These are phyloP conservation scores for Hymenoscyphus fraxineus DNA, from an alignment of 2,329 filamentous ascomycete species.

Conservation along the genomic window DNA sequence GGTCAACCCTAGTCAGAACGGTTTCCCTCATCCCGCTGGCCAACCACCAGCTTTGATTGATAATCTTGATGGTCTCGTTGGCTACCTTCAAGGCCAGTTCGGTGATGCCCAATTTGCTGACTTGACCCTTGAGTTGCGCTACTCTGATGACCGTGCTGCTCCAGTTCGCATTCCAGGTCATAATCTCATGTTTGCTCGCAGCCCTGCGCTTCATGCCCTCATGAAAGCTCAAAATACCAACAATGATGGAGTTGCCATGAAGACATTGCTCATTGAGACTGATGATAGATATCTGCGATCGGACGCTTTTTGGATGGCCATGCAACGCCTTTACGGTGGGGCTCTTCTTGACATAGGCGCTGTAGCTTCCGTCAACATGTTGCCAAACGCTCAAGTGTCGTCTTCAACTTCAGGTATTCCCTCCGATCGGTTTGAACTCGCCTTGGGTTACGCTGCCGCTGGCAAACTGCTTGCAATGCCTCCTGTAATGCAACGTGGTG, in stretches of 20 bases:
- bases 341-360: conserved; percentile 42
- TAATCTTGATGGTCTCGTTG: conserved; percentile 38
- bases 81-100: conserved; percentile 41
- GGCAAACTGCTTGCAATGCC: conserved; percentile 55
- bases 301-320: conserved; percentile 53
- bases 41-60: conserved; percentile 30
- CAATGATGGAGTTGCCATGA: conserved; percentile 30
- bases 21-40: conserved; percentile 15
- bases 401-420: conserved; percentile 39
- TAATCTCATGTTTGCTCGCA: conserved; percentile 53
- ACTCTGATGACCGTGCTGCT: conserved; percentile 39
- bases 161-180: conserved; percentile 50
- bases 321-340: conserved; percentile 56
- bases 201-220: conserved; percentile 40
- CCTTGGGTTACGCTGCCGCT: conserved; percentile 62
- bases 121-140: conserved; percentile 46
- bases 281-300: conserved; percentile 51
- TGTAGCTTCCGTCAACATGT: conserved; percentile 13
- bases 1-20: conserved; percentile 14
- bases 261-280: conserved; percentile 45
- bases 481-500: conserved; percentile 52
- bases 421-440: conserved; percentile 48
- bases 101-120: conserved; percentile 42
- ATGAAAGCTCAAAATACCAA: conserved; percentile 32
- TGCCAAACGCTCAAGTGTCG: conserved; percentile 20